These are phyloP conservation scores for Parietichytrium sp. DNA, from an alignment of 108 stramenopile species.

Conservation along the genomic window DNA sequence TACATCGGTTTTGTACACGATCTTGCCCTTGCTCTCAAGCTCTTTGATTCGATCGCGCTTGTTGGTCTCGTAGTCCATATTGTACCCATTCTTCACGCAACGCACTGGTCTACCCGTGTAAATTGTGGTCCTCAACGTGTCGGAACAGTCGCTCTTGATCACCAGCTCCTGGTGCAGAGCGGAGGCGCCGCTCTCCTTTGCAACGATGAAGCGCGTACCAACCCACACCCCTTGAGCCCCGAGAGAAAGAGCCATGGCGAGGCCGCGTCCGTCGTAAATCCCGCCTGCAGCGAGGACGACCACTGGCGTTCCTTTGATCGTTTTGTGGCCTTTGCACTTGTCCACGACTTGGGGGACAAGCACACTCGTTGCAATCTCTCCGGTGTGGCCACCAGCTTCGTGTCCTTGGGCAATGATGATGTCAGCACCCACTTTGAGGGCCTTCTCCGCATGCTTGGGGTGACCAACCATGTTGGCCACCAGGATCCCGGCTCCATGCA, in stretches of 20 bases:
- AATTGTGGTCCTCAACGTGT: not conserved
- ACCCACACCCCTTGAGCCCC: not conserved
- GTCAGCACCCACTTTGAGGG: not conserved
- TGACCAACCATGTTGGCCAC: constrained; percentile 6
- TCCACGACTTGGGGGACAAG: constrained; percentile 5
- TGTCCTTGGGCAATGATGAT: not conserved
- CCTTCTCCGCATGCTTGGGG: not conserved
- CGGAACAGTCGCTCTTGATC: not conserved
- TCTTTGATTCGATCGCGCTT: not conserved
- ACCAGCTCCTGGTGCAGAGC: constrained; percentile 2
- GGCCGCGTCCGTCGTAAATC: not conserved
- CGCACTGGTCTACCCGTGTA: not conserved
- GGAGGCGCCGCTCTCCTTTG: not conserved
- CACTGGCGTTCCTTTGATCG: not conserved
- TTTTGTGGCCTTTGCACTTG: not conserved
- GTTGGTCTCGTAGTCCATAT: not conserved
- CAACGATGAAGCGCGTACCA: not conserved
- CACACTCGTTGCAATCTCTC: not conserved
- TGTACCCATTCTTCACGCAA: not conserved
- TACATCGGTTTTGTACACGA: not conserved
- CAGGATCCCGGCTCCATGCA: not conserved
- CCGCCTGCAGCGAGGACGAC: not conserved
- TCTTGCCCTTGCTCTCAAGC: not conserved
- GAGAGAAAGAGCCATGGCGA: not conserved
- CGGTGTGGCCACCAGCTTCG: not conserved